Conservation (phyloP, 306 rosid species). For the Vigna angularis region DNA sequence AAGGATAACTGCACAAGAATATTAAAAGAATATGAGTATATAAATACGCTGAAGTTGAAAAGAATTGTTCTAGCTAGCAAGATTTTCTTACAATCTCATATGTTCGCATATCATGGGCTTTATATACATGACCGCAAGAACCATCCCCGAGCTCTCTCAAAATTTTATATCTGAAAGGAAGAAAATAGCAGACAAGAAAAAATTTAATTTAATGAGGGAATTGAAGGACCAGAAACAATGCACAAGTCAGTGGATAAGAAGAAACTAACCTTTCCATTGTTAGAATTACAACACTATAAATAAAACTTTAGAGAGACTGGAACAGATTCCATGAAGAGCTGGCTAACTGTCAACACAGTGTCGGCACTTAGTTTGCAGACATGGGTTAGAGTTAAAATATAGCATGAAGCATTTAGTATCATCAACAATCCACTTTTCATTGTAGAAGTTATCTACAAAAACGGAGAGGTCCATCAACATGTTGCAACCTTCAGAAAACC, state of each 20-base stretch:
- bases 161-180: constrained; percentile 63
- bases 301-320: constrained; percentile 58
- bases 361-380: constrained; percentile 57
- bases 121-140: constrained; percentile 89
- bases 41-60: constrained; percentile 27
- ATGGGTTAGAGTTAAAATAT: constrained; percentile 43
- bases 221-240: constrained; percentile 23
- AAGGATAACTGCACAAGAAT: constrained; percentile 30
- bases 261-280: constrained; percentile 78
- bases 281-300: constrained; percentile 51
- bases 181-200: constrained; percentile 20
- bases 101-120: constrained; percentile 71
- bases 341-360: constrained; percentile 64
- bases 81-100: constrained; percentile 71
- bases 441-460: constrained; percentile 48
- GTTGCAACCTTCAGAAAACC: constrained; percentile 57
- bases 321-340: constrained; percentile 65
- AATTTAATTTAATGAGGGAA: constrained; percentile 29
- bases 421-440: constrained; percentile 59
- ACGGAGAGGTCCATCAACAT: constrained; percentile 55
- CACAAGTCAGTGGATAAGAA: constrained; percentile 34
- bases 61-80: constrained; percentile 27
- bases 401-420: constrained; percentile 57
- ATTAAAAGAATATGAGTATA: constrained; percentile 22
- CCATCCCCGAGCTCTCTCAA: constrained; percentile 93